phyloP scores from a whole-genome alignment of 1,284 basidiomycete genomes.

The Polyporus tsugae region DNA sequence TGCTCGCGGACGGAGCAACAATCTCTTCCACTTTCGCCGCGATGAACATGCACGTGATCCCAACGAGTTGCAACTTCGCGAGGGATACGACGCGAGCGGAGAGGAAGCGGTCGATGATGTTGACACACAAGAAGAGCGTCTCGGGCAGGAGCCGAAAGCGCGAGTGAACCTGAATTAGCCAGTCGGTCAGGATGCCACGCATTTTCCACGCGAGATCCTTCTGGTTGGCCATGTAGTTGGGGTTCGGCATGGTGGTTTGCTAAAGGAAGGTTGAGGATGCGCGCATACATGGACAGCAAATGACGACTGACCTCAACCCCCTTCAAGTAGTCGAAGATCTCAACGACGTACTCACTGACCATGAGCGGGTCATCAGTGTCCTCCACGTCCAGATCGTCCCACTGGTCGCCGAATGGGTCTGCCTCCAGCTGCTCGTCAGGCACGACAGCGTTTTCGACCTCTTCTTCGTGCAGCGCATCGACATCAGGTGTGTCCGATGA shows the following conservation, averaged over 20 bases:
- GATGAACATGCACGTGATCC: slow-evolving; percentile 93
- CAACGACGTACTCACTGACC: slow-evolving; percentile 96
- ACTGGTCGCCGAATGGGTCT: slow-evolving; percentile 66
- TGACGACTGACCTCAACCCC: slow-evolving; percentile 62
- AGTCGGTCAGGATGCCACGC: slow-evolving; percentile 95
- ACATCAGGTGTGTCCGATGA: slow-evolving; percentile 74
- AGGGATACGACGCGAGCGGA: slow-evolving; percentile 91
- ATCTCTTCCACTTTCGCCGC: slow-evolving; percentile 98
- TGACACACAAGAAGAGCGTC: slow-evolving; percentile 94
- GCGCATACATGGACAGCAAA: slow-evolving; percentile 19
- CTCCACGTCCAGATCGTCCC: slow-evolving; percentile 93
- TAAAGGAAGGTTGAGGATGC: slow-evolving; percentile 43
- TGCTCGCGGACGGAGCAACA: slow-evolving; percentile 86
- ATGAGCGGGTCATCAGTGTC: slow-evolving; percentile 96
- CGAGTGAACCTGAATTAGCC: slow-evolving; percentile 96
- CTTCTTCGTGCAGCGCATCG: slow-evolving; percentile 45
- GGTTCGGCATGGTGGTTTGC: slow-evolving; percentile 86
- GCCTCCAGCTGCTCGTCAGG: slow-evolving; percentile 49
- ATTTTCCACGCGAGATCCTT: slow-evolving; percentile 93
- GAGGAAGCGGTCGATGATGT: slow-evolving; percentile 97
- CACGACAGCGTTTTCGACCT: slow-evolving; percentile 45
- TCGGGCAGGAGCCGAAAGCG: slow-evolving; percentile 95
- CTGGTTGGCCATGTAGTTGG: slow-evolving; percentile 92
- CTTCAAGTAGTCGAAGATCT: slow-evolving; percentile 95
- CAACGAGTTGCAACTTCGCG: slow-evolving; percentile 94